Evolutionary conservation across 2,329 filamentous ascomycete genomes (phyloP), one percentile per base, ranked within the genome.

Genomic region (Xylariaceae sp.): DNA sequence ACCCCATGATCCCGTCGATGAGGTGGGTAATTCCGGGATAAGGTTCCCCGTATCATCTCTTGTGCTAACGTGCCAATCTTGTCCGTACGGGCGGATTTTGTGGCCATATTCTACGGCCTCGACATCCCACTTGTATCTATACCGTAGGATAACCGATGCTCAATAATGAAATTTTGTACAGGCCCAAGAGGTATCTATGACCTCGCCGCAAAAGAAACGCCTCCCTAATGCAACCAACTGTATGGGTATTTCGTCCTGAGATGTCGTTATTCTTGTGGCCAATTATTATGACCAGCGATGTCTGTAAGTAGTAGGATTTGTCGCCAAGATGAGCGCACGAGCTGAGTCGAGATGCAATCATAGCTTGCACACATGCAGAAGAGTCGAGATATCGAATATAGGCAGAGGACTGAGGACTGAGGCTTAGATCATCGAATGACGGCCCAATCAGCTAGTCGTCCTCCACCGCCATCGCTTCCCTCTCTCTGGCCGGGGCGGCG

Each of bases 361-460:
- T 58, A 42, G 45, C 32, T 51, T 26, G 34, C 49, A 58, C 29
- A 55, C 13, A 44, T 22, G 41, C n/a, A n/a, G 46, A 55, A 53
- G 22, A 48, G 36, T 47, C 18, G 48, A 26, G 22, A 54, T 56
- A 21, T 21, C 16, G 16, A 42, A 39, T n/a, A 34, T 16, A 13
- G 43, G 13, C 32, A 34, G 32, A 8, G n/a, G n/a, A n/a, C n/a
- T n/a, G n/a, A n/a, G n/a, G 26, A 18, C 9, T 13, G 21, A 12
- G 46, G 16, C 43, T 29, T 48, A 48, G 40, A 49, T 76, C 70
- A 86, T 61, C 90, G 85, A 65, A 96, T 96, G 50, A 92, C 85
- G 47, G 87, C 87, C 88, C 88, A 94, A 69, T 89, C 88, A 40
- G 85, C 83, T 53, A 94, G 76, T 60, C 80, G 80, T 47, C 85